Percentiles rank a stretch among this genome's conserved stretches.
phyloP scores from a whole-genome alignment of 2,329 filamentous ascomycete species.

The Cercospora sp. region DNA sequence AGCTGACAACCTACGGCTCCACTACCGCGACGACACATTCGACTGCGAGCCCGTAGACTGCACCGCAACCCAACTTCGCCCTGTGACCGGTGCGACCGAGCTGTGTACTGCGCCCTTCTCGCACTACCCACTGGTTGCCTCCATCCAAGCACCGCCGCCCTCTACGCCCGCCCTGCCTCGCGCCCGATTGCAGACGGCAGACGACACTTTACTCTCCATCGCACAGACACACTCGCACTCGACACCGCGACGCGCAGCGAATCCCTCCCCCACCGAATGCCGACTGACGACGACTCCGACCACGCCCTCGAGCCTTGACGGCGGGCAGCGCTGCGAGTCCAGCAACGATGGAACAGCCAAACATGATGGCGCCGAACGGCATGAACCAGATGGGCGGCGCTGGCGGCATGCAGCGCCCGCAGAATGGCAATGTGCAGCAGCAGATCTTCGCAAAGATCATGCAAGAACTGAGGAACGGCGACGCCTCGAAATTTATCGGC shows the following conservation, averaged over 20 bases:
- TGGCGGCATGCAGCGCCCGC: slow-evolving; percentile 35
- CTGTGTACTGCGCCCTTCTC: not conserved
- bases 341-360: slow-evolving; percentile 20
- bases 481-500: slow-evolving; percentile 22
- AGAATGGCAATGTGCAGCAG: slow-evolving; percentile 30
- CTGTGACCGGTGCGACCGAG: not conserved
- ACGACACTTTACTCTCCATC: not conserved
- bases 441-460: slow-evolving; percentile 34
- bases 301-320: slow-evolving; percentile 1
- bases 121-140: not conserved
- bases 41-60: not conserved
- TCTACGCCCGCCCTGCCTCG: not conserved
- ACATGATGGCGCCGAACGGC: slow-evolving; percentile 25
- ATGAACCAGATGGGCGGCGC: slow-evolving; percentile 21
- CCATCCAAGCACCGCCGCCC: not conserved
- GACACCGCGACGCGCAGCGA: slow-evolving; percentile 5
- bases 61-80: not conserved
- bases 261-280: slow-evolving; percentile 10
- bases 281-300: slow-evolving; percentile 2
- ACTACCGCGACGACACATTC: not conserved
- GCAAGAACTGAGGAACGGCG: slow-evolving; percentile 27
- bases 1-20: slow-evolving; percentile 1
- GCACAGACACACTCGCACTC: not conserved
- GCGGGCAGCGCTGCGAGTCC: slow-evolving; percentile 2
- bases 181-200: not conserved